Conservation (phyloP, 192 early-diverging fungal genomes). For the Podila verticillata region DNA sequence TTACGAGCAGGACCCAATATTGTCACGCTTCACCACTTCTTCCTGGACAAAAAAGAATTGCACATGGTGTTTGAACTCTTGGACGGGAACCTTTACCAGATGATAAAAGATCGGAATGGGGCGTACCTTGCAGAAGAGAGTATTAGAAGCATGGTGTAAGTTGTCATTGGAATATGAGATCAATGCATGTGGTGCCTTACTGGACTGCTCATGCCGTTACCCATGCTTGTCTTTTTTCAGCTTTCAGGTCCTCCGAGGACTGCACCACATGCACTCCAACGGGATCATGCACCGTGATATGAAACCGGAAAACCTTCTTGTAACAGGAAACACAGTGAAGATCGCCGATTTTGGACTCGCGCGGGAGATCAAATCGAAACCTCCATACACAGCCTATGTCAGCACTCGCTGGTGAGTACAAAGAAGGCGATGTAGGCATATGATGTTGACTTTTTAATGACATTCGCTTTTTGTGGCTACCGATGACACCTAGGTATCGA, state of each 20-base stretch:
- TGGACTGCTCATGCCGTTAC: conserved; percentile 4
- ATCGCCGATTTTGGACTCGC: conserved; percentile 98
- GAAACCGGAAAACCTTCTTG: conserved; percentile 96
- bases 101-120: conserved; percentile 81
- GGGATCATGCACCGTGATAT: conserved; percentile 97
- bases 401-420: conserved; percentile 90
- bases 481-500: conserved; percentile 74
- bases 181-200: background rate
- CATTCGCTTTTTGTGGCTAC: background rate
- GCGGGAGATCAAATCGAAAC: conserved; percentile 85
- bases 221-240: conserved; percentile 48
- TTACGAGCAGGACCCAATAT: conserved; percentile 88
- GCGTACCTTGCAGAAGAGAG: conserved; percentile 67
- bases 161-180: background rate
- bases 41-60: conserved; percentile 86
- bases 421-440: background rate
- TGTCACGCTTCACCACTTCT: conserved; percentile 84
- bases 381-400: conserved; percentile 97
- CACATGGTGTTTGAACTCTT: conserved; percentile 96
- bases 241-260: conserved; percentile 86
- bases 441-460: background rate
- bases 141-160: conserved; percentile 82
- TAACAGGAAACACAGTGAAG: conserved; percentile 75
- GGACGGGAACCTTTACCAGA: conserved; percentile 95
- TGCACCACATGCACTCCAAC: conserved; percentile 92